Conservation (phyloP, 768 basidiomycete species). For the Kwoniella heveanensis region DNA sequence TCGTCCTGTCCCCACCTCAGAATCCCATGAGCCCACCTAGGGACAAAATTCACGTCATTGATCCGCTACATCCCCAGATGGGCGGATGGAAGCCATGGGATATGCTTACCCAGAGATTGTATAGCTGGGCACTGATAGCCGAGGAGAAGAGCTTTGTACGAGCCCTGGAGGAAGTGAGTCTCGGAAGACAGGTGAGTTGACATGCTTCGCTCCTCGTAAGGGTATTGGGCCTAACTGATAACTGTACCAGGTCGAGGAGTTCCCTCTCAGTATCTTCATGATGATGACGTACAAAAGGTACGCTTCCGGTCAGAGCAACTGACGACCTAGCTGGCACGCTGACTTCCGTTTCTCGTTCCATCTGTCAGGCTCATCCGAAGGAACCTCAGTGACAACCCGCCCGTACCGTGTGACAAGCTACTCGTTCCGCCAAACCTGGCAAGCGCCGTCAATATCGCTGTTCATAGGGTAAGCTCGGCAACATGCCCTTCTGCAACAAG, state of each 20-base stretch:
- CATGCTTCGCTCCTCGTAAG: no score
- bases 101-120: conserved; percentile 50
- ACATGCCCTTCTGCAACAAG: no score
- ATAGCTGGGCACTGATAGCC: conserved; percentile 55
- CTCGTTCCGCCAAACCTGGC: conserved; percentile 54
- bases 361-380: conserved; percentile 37
- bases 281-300: conserved; percentile 55
- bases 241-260: conserved; percentile 45
- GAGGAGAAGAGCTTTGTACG: conserved; percentile 47
- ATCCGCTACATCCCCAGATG: conserved; percentile 22
- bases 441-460: conserved; percentile 54
- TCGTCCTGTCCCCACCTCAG: conserved; percentile 11
- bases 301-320: no score
- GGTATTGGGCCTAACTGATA: no score
- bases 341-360: no score
- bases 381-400: conserved; percentile 41
- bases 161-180: conserved; percentile 47
- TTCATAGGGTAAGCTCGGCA: conserved; percentile 51
- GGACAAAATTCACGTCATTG: conserved; percentile 20
- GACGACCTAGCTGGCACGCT: no score
- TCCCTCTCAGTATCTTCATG: conserved; percentile 52
- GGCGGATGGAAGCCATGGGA: conserved; percentile 47
- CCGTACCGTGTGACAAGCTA: conserved; percentile 50
- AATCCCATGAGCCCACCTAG: conserved; percentile 1
- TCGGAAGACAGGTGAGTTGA: conserved; percentile 49